phyloP scores from a whole-genome alignment of 75 land plant genomes.

The Sequoiadendron giganteum region DNA sequence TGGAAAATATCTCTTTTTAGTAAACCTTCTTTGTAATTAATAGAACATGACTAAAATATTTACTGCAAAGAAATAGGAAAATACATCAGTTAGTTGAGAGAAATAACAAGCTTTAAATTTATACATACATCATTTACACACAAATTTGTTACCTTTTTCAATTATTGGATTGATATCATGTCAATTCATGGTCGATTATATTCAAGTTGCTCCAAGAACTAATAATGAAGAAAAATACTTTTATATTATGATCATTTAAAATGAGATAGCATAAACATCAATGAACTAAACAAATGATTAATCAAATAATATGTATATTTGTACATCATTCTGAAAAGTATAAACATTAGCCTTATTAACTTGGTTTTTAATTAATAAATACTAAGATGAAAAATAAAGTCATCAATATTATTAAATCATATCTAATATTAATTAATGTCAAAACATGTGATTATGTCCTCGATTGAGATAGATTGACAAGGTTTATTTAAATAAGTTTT shows the following conservation, averaged over 20 bases:
- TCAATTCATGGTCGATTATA: background rate
- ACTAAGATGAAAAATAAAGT: background rate
- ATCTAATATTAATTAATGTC: no score
- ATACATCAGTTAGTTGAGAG: background rate
- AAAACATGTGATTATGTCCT: no score
- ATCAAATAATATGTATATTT: background rate
- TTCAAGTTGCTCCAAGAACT: background rate
- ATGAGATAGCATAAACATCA: background rate
- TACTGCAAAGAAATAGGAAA: background rate
- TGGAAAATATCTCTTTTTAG: background rate
- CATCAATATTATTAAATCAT: background rate
- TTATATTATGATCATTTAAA: background rate
- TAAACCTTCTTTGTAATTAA: background rate
- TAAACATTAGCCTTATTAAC: background rate
- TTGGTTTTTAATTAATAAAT: background rate
- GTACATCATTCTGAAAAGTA: background rate
- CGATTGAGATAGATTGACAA: no score
- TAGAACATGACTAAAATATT: background rate
- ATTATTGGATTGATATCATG: background rate
- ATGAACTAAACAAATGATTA: background rate
- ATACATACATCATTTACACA: background rate
- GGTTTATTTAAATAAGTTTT: no score
- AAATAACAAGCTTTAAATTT: background rate
- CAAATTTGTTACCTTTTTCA: background rate
- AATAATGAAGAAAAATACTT: background rate